Evolutionary conservation across 1,284 basidiomycete genomes (phyloP), one percentile per base, ranked within the genome.

Genomic region (Fomes fomentarius): DNA sequence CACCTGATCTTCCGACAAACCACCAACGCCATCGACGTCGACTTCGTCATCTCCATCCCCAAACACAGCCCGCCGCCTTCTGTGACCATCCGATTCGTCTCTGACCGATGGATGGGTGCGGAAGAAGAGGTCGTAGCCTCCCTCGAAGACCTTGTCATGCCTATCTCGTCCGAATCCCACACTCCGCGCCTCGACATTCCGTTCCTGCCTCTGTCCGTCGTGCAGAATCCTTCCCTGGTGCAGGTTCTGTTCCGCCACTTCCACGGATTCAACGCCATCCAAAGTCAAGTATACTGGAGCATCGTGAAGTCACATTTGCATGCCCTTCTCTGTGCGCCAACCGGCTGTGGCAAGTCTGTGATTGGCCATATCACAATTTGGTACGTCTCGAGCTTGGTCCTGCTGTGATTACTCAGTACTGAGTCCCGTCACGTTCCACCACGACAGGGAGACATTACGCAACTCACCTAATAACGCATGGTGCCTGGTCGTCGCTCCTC

Each of bases 91-190:
- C 85, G 91, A 24, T 88, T 89, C 60, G 82, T 96, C 39, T 98
- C 95, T 1, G 95, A 98, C 70, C 82, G 85, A 59, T 99, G 98
- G 98, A 79, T 98, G 57, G 94, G 94, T 9, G 91, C 95, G 7
- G 94, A 98, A 63, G 85, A 92, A 52, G 84, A 89, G 61, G 66
- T 88, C 4, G 61, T 66, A 11, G 76, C 98, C 31, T 69, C 84
- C 0, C 73, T 98, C 31, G 83, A 87, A 10, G 75, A 80, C 15
- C 72, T 98, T 11, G 72, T 84, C 50, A 95, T 98, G 86, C 96
- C 97, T 1, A 56, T 73, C 7, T 63, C 75, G n/a, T 82, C 87
- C 7, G 74, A 79, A 31, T 78, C 80, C n/a, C 84, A 87, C 64
- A 87, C 87, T 0, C 78, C 83, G 7, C 75, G 93, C 1, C 74